Base-by-base conservation (phyloP, 2,329 filamentous ascomycete species). In the Xylaria sp. region DNA sequence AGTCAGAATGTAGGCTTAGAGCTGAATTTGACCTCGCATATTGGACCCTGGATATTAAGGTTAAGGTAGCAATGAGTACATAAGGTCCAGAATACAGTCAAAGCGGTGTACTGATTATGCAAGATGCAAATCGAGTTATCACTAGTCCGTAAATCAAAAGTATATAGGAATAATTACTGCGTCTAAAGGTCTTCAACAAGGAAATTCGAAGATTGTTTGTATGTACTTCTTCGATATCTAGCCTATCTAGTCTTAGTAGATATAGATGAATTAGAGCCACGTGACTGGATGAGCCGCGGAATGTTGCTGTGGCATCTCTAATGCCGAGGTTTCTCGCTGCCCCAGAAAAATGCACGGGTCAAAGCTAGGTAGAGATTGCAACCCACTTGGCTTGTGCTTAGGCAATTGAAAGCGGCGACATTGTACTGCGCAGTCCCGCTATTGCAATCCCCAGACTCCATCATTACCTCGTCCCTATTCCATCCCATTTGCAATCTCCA, bases 271-370 rank as follows among this genome's bases (percentile, higher is more conserved):
- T 36, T 59, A 5, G 17, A 3, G 20, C 36, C 38, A 63, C 59
- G 49, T 63, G 59, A 63, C 26, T 4, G 5, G 42, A 17, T 28
- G 51, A 48, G 63, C 64, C 64, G 64, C 64, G 61, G 62, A 49
- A 51, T n/a, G 33, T 40, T 40, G 28, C n/a, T 42, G 28, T 6
- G 33, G 28, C 38, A 38, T 42, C 42, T 59, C 59, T 59, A 20
- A 63, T 66, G 66, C 66, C 66, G 66, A 68, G 66, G 66, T 44
- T 54, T 38, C 33, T 46, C 31, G 10, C 46, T 11, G 38, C 49
- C 31, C n/a, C 61, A 57, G 17, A 53, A 31, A 48, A 20, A 28
- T 53, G 23, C 48, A 51, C 26, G 33, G 33, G 33, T 36, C 33
- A 36, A 23, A 33, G 33, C 6, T 33, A 33, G n/a, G n/a, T n/a